Base-by-base conservation (phyloP, 2,329 filamentous ascomycete species). In the Colletotrichum theobromicola region DNA sequence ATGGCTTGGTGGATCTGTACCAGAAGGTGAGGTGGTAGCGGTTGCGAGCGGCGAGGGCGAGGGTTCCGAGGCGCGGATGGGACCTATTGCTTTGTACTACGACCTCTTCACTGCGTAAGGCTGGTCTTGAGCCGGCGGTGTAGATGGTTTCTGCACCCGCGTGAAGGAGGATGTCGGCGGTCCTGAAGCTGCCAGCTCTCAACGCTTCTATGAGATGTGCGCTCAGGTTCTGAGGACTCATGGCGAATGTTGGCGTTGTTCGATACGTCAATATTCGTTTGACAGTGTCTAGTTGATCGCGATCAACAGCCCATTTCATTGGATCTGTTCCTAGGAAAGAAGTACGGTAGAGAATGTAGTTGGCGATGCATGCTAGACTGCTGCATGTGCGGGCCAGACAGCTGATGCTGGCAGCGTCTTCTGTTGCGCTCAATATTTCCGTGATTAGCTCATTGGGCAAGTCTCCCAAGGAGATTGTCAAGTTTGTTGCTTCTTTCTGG, bases 71-170 rank as follows among this genome's bases (percentile, higher is more conserved):
- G 35, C 46, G 66, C 24, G 5, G 6, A 15, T 26, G 32, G 9
- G 4, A 26, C 18, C 4, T 18, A 15, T 0, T 21, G 7, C 1
- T 3, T 9, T 10, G 26, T 8, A 13, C 10, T 32, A 16, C 1
- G 16, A 12, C 10, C 24, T 9, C 26, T 18, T 15, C 34, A 4
- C 1, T 28, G 26, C 0, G 5, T 3, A 21, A 0, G 2, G n/a
- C 4, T 28, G 12, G 7, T 21, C 42, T 9, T 6, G 55, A 55
- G 4, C 50, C 21, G 4, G 7, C 7, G 24, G 28, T 61, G 35
- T 68, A 60, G 1, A 8, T 0, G 3, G 50, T 30, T 18, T 61
- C 37, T 2, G 66, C 57, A 7, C 37, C 57, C 4, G 26, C 34
- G 0, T 53, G 3, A 15, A 69, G 28, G 12, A 69, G 55, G 26